phyloP scores from a whole-genome alignment of 1,284 basidiomycete species.

The Serendipita sp. region DNA sequence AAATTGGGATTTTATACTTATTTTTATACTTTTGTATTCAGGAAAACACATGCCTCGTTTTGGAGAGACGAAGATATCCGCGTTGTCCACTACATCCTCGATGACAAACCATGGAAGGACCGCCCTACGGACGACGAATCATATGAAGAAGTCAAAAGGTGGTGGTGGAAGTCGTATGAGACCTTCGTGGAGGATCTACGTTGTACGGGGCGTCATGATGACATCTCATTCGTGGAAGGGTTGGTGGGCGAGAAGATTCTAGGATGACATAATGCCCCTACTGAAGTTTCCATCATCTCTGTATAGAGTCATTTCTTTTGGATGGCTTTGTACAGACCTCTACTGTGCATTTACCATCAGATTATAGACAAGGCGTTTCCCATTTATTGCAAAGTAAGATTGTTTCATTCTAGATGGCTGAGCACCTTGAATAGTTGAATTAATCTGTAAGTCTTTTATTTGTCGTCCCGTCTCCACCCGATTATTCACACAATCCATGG shows the following conservation, averaged over 20 bases:
- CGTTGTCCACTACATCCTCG: conserved; percentile 60
- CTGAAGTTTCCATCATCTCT: too few species aligned
- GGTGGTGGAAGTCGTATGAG: conserved; percentile 69
- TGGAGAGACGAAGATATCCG: conserved; percentile 71
- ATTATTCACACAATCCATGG: too few species aligned
- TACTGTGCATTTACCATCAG: too few species aligned
- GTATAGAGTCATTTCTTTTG: too few species aligned
- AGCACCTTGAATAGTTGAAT: too few species aligned
- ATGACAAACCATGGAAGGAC: conserved; percentile 62
- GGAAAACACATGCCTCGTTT: conserved; percentile 43
- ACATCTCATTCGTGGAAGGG: background rate
- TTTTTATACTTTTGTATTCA: background rate
- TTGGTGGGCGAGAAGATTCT: background rate
- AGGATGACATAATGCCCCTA: background rate
- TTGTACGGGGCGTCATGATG: conserved; percentile 27
- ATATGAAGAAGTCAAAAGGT: conserved; percentile 39
- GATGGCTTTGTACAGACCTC: too few species aligned
- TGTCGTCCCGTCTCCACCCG: too few species aligned
- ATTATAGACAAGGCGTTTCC: too few species aligned
- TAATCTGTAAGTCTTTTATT: too few species aligned
- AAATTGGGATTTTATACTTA: background rate
- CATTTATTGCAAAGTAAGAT: too few species aligned
- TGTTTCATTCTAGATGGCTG: too few species aligned
- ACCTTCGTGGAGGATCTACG: conserved; percentile 34
- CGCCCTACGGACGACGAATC: conserved; percentile 27